A percentile compares a stretch with the other conserved stretches of the same genome.
phyloP scores from a whole-genome alignment of 306 rosid genomes.

The Rosa multiflora region DNA sequence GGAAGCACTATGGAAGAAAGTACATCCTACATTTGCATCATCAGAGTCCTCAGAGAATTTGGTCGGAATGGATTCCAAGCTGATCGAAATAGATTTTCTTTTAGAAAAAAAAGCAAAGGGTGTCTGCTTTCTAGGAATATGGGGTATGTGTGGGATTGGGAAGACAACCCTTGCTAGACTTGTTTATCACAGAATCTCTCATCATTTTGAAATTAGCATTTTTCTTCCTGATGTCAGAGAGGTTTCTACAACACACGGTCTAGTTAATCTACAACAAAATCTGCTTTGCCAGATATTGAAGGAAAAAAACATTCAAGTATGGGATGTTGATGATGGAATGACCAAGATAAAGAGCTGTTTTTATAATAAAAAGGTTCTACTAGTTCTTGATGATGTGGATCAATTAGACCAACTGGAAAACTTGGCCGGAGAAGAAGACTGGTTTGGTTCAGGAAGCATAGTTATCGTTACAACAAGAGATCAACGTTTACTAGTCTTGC shows the following conservation, averaged over 20 bases:
- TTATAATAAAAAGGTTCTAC: neutral
- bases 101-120: neutral
- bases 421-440: neutral
- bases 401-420: neutral
- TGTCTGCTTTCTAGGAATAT: neutral
- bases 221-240: slow-evolving; percentile 17
- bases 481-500: neutral
- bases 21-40: neutral
- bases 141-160: neutral
- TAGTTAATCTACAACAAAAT: slow-evolving; percentile 3
- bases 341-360: neutral
- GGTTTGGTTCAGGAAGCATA: slow-evolving; percentile 10
- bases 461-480: slow-evolving; percentile 2
- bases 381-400: slow-evolving; percentile 11
- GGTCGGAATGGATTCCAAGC: neutral
- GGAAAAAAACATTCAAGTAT: neutral
- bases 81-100: neutral
- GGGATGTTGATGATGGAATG: slow-evolving; percentile 8
- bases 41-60: neutral
- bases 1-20: slow-evolving; percentile 5
- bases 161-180: neutral
- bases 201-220: slow-evolving; percentile 5
- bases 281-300: slow-evolving; percentile 12
- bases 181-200: neutral
- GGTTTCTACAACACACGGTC: neutral